Evolutionary conservation across 768 basidiomycete species (phyloP).

Genomic region (Leccinum disarticulatum): DNA sequence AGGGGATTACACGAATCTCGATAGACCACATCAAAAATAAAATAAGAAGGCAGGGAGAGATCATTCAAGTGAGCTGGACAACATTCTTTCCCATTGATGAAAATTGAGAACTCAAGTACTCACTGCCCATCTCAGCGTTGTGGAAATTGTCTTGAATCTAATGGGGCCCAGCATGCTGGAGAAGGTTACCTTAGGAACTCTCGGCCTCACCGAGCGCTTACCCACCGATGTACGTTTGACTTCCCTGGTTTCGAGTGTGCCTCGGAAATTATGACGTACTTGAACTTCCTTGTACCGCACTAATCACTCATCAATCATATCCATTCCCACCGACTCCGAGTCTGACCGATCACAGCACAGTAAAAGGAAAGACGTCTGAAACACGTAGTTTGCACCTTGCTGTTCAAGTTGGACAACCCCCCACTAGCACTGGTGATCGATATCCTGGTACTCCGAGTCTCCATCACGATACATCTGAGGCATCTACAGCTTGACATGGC

Average conservation of each 20-base stretch:
- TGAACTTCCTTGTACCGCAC: too few species aligned
- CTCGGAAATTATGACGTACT: too few species aligned
- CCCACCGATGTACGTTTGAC: not conserved
- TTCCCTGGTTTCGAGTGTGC: not conserved
- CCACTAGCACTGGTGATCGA: not conserved
- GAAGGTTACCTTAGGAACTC: not conserved
- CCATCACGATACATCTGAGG: not conserved
- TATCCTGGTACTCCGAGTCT: not conserved
- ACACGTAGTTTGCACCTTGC: not conserved
- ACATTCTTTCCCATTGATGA: too few species aligned
- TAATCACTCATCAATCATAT: too few species aligned
- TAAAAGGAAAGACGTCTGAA: not conserved
- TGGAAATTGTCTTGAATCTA: not conserved
- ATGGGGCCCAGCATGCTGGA: not conserved
- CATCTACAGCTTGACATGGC: not conserved
- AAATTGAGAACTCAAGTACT: not conserved
- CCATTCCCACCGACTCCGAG: too few species aligned
- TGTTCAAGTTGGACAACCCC: not conserved
- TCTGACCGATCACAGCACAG: not conserved
- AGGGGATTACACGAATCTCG: too few species aligned
- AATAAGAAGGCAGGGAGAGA: too few species aligned
- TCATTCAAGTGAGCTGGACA: too few species aligned
- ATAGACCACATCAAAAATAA: too few species aligned
- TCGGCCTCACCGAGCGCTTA: too few species aligned
- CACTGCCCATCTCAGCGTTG: not conserved